Base-by-base conservation (phyloP, 257 asterid species). In the Lantana camara region DNA sequence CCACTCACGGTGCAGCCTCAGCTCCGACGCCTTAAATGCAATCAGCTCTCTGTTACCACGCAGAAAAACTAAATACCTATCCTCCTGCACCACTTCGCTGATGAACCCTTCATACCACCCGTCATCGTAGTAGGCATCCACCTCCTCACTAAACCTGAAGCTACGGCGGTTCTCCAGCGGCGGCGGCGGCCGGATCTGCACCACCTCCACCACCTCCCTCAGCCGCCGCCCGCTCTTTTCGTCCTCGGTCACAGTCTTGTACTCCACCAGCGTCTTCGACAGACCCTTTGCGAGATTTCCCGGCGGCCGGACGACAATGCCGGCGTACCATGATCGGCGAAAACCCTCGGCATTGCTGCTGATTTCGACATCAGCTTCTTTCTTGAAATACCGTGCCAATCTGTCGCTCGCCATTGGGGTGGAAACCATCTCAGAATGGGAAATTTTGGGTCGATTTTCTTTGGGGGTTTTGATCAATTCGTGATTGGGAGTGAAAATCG, bases 91-190 rank as follows among this genome's bases (percentile, higher is more conserved):
- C 53, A 68, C 77, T 19, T 35, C 57, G 11, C 79, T 80, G 37
- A 92, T 68, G 7, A 77, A 69, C 32, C 97, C 98, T 68, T 92
- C 98, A 97, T 96, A 92, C 98, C 98, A 92, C 15, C 98, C 98
- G 5, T 85, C 91, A 22, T 77, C 80, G 59, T 75, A 60, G 71
- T 73, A 76, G 2, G 91, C 96, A 47, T 92, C 96, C 55, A 89
- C 98, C 19, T 80, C 86, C 16, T 89, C 95, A 30, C 75, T 70
- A 42, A 80, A 44, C 30, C 67, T 57, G 77, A 81, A 86, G 16
- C 35, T 64, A 48, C 56, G 46, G 27, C 21, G 57, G 7, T 35
- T 48, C 80, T 85, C 90, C 60, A 34, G 73, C 0, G 91, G 95
- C 38, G 80, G 91, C 9, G 61, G 67, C 7, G 97, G 98, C 68